Conservation (phyloP, 2,329 filamentous ascomycete genomes). For the Westerdykella sp. region DNA sequence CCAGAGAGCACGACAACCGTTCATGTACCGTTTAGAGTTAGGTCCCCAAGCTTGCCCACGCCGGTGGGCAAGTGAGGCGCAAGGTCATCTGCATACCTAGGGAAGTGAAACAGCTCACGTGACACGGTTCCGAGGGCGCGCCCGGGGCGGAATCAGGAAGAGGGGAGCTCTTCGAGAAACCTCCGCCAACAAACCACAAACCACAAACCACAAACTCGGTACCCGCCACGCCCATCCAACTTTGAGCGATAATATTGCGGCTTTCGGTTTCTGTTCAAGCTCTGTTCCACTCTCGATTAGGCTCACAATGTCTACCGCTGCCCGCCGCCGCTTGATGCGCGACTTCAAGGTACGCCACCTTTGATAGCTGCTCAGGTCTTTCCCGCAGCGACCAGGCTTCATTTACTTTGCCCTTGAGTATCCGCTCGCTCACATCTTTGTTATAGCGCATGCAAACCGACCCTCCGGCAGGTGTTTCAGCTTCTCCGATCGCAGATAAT, state of each 20-base stretch:
- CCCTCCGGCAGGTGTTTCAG: slow-evolving; percentile 91
- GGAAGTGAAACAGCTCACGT: no score
- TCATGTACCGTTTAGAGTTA: no score
- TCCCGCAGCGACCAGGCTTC: background rate
- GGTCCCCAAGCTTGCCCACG: no score
- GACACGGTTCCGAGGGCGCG: no score
- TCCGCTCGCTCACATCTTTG: slow-evolving; percentile 2
- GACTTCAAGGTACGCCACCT: slow-evolving; percentile 81
- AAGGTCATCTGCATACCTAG: no score
- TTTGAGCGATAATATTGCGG: background rate
- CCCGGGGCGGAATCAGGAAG: no score
- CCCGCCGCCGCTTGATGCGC: slow-evolving; percentile 93
- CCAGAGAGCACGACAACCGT: no score
- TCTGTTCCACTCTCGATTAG: background rate
- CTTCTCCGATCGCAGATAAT: slow-evolving; percentile 91
- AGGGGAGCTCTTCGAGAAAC: no score
- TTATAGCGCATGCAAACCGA: slow-evolving; percentile 96
- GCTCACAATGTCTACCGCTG: slow-evolving; percentile 75
- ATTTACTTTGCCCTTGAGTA: slow-evolving; percentile 1
- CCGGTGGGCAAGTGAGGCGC: no score
- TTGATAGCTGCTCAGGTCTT: background rate
- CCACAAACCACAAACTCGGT: background rate
- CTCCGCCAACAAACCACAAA: no score
- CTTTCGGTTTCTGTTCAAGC: no score
- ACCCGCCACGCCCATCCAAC: background rate